Conservation (phyloP, 257 asterid species). For the Jacaranda copaia region DNA sequence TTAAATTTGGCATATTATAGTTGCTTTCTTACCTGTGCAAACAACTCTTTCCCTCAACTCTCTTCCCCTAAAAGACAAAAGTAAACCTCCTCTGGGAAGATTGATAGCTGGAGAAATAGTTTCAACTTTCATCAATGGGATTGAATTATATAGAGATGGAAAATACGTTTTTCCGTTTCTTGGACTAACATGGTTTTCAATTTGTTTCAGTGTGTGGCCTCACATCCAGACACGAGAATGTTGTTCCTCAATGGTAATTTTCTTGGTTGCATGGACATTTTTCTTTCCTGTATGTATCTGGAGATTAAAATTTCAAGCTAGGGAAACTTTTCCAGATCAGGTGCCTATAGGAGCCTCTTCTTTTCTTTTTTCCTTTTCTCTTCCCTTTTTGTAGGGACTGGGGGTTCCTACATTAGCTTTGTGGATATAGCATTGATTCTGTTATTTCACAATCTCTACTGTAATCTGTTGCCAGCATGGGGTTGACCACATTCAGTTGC, state of each 20-base stretch:
- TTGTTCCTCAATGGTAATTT: conserved; percentile 85
- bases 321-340: conserved; percentile 25
- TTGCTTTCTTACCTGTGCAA: neutral
- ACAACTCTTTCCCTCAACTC: neutral
- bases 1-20: neutral
- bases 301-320: neutral
- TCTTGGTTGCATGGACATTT: conserved; percentile 23
- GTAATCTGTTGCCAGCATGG: neutral
- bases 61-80: neutral
- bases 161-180: conserved; percentile 2
- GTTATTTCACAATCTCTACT: conserved; percentile 5
- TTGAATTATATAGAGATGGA: neutral
- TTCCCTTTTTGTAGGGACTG: conserved; percentile 16
- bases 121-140: too few relatives aligned
- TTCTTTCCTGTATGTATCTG: conserved; percentile 10
- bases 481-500: conserved; percentile 14
- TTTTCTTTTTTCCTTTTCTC: neutral
- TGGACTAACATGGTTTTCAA: conserved; percentile 31
- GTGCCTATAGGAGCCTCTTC: conserved; percentile 24
- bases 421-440: conserved; percentile 1
- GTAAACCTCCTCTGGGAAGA: neutral
- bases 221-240: conserved; percentile 93
- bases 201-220: conserved; percentile 91
- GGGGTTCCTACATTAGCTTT: conserved; percentile 18
- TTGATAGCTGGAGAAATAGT: too few relatives aligned